These are phyloP conservation scores for Dalechampia spathulata DNA, from an alignment of 441 rosid genomes.

Conservation along the genomic window DNA sequence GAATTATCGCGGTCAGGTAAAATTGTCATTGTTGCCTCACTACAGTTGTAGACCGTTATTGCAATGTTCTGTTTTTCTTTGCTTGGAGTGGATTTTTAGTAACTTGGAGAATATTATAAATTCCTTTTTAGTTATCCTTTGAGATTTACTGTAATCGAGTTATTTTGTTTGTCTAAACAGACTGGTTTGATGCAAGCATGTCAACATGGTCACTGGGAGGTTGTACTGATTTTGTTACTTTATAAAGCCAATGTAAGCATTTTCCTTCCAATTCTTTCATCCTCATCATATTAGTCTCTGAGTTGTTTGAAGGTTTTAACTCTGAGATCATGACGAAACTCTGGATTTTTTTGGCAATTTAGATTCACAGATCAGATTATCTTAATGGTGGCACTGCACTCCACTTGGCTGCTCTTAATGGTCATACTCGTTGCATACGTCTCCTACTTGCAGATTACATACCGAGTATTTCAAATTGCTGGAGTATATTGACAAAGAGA, in stretches of 20 bases:
- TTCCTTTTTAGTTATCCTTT: background rate
- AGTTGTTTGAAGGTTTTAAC: background rate
- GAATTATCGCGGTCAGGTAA: slow-evolving; percentile 97
- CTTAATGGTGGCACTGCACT: slow-evolving; percentile 93
- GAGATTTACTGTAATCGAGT: too few relatives aligned
- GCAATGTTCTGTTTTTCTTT: background rate
- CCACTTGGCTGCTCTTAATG: slow-evolving; percentile 86
- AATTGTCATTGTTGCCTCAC: background rate
- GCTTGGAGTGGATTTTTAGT: background rate
- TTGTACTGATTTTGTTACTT: slow-evolving; percentile 76
- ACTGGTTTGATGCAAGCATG: slow-evolving; percentile 99
- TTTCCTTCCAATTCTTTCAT: slow-evolving; percentile 1
- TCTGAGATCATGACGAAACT: slow-evolving; percentile 16
- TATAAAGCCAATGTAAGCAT: slow-evolving; percentile 76
- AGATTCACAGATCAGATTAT: slow-evolving; percentile 91
- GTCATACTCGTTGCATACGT: slow-evolving; percentile 78
- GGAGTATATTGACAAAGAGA: slow-evolving; percentile 40
- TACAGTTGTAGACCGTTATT: background rate
- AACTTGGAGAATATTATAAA: slow-evolving; percentile 1
- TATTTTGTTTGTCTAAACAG: slow-evolving; percentile 30
- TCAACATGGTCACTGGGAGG: slow-evolving; percentile 98
- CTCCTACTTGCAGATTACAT: slow-evolving; percentile 77
- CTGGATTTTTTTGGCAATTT: slow-evolving; percentile 15
- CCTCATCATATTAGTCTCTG: background rate
- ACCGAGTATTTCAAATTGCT: slow-evolving; percentile 56